phyloP scores from a whole-genome alignment of 2,329 filamentous ascomycete genomes.

The Cercospora berteroae region DNA sequence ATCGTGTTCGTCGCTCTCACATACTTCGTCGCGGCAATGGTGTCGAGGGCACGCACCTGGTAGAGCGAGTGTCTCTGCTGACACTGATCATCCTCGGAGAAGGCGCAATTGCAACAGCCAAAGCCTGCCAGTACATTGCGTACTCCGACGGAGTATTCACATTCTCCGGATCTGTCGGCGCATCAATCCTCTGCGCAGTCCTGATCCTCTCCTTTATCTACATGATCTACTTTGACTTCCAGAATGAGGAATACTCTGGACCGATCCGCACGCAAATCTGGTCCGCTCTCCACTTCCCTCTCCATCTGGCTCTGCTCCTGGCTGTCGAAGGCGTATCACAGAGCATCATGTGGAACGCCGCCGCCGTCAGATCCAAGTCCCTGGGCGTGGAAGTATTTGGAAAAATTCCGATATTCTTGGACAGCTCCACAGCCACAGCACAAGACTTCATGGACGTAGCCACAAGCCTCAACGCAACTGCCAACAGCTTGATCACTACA shows the following conservation, averaged over 20 bases:
- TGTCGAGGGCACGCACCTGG: constrained; percentile 42
- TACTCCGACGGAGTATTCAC: constrained; percentile 25
- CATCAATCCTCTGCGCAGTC: constrained; percentile 36
- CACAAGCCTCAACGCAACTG: constrained; percentile 7
- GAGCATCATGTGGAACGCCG: constrained; percentile 36
- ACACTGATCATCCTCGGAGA: constrained; percentile 43
- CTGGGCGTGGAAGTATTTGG: constrained; percentile 8
- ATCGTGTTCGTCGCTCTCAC: constrained; percentile 37
- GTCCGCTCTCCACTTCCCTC: constrained; percentile 30
- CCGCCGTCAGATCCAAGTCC: constrained; percentile 14
- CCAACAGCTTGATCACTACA: neutral
- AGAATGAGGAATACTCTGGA: constrained; percentile 27
- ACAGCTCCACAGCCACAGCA: neutral
- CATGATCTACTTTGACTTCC: constrained; percentile 32
- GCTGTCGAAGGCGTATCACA: constrained; percentile 32
- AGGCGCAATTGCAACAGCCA: constrained; percentile 41
- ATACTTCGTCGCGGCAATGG: constrained; percentile 37
- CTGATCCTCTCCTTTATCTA: constrained; percentile 36
- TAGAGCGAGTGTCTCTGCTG: constrained; percentile 41
- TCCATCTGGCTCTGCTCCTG: constrained; percentile 25
- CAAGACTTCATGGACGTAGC: constrained; percentile 6
- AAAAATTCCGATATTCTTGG: neutral
- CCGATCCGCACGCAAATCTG: constrained; percentile 30
- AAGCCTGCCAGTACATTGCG: constrained; percentile 37
- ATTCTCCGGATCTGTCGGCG: constrained; percentile 31